These are phyloP conservation scores for Silene noctiflora DNA, from an alignment of 179 eudicot species.

Conservation along the genomic window DNA sequence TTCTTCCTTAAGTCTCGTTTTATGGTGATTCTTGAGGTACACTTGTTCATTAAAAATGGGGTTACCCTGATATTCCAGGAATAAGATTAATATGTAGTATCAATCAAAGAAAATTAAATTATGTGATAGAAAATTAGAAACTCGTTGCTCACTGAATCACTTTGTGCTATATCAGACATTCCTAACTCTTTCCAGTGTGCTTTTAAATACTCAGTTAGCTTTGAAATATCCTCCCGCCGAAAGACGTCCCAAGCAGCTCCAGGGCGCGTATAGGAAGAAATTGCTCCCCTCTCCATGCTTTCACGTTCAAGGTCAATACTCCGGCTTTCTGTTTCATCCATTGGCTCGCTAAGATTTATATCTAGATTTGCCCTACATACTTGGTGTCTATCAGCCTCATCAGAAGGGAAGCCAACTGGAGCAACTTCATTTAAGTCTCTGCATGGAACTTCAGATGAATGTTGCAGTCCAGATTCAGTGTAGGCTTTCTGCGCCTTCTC, in stretches of 20 bases:
- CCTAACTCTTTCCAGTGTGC: slow-evolving; percentile 52
- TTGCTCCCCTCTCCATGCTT: slow-evolving; percentile 29
- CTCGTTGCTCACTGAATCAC: slow-evolving; percentile 42
- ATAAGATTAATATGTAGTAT: slow-evolving; percentile 20
- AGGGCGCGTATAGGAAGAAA: slow-evolving; percentile 30
- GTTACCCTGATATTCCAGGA: slow-evolving; percentile 45
- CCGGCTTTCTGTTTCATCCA: slow-evolving; percentile 34
- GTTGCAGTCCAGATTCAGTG: slow-evolving; percentile 38
- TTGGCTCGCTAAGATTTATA: slow-evolving; percentile 35
- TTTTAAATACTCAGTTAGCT: slow-evolving; percentile 56
- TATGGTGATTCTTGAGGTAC: slow-evolving; percentile 60
- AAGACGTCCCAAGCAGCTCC: slow-evolving; percentile 95
- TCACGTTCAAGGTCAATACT: slow-evolving; percentile 37
- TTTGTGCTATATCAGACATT: slow-evolving; percentile 27
- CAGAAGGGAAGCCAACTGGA: slow-evolving; percentile 30
- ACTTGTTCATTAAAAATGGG: slow-evolving; percentile 58
- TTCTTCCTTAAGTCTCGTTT: slow-evolving; percentile 70
- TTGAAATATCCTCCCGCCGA: slow-evolving; percentile 76
- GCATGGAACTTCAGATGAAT: slow-evolving; percentile 32
- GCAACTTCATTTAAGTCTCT: slow-evolving; percentile 31
- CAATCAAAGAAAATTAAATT: slow-evolving; percentile 6
- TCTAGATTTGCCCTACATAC: slow-evolving; percentile 38
- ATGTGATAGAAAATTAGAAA: neutral
- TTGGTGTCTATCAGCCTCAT: slow-evolving; percentile 33
- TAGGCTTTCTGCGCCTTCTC: slow-evolving; percentile 35